Evolutionary conservation across 345 rosid genomes (phyloP).

Genomic region (Dipteronia sinensis): DNA sequence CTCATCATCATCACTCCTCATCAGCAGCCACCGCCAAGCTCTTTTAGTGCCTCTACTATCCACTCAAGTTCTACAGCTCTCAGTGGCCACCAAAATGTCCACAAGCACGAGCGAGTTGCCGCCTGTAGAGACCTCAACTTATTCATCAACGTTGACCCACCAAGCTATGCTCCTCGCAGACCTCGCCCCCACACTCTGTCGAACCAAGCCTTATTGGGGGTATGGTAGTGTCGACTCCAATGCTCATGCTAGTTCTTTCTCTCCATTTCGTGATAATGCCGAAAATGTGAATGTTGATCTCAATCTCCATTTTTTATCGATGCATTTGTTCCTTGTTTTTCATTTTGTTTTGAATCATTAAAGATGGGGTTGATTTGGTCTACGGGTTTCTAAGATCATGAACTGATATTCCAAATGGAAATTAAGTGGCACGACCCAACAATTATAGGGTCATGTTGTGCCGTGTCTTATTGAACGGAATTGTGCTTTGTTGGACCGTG

Average conservation of each 20-base stretch:
- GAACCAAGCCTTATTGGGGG: slow-evolving; percentile 7
- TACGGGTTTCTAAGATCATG: background rate
- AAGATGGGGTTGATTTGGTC: background rate
- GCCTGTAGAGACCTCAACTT: slow-evolving; percentile 53
- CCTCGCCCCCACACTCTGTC: background rate
- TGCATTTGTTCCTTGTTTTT: too few relatives aligned
- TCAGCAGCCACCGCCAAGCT: slow-evolving; percentile 30
- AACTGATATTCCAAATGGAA: background rate
- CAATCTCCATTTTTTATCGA: slow-evolving; percentile 41
- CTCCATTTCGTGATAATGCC: slow-evolving; percentile 20
- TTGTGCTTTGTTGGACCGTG: too few relatives aligned
- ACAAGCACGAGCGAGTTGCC: slow-evolving; percentile 93
- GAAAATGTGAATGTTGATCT: slow-evolving; percentile 42
- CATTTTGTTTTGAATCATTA: background rate
- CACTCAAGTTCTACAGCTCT: slow-evolving; percentile 85
- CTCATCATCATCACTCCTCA: slow-evolving; percentile 20
- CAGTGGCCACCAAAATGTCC: slow-evolving; percentile 98
- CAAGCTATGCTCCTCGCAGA: background rate
- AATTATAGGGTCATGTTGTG: too few relatives aligned
- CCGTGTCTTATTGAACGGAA: too few relatives aligned
- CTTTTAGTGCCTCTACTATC: slow-evolving; percentile 80
- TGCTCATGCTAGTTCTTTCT: slow-evolving; percentile 8
- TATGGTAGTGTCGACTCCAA: background rate
- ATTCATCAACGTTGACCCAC: slow-evolving; percentile 2
- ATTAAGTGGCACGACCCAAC: background rate